Base-by-base conservation (phyloP, 139 green algal species). In the Chlamydomonas sp. region DNA sequence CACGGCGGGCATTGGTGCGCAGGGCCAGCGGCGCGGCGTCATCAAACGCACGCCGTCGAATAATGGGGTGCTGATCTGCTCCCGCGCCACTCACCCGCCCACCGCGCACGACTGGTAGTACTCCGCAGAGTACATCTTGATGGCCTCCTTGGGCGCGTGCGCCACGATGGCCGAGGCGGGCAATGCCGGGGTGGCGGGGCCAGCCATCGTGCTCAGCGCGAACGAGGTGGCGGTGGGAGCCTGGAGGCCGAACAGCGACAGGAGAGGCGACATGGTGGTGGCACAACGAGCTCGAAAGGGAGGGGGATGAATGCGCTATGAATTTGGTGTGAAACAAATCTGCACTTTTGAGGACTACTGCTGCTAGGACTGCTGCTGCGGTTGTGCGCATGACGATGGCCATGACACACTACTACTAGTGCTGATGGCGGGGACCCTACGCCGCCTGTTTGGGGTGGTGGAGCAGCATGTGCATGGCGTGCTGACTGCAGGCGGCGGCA, bases 91-190 rank as follows among this genome's bases (percentile, higher is more conserved):
- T 4, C 62, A 69, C 62, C 71, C 71, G 33, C 90, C 90, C 13
- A 91, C 65, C 10, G 84, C 85, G 75, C 90, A 96, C 2, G 87
- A 84, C 62, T 43, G 24, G 70, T 95, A 96, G 65, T 83, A 96
- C 70, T 95, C 82, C 28, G 54, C 35, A 10, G 79, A 88, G 80
- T 90, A 88, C 75, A 92, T 79, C 63, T 83, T 67, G 57, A 89
- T 88, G 59, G 79, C 82, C 68, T 87, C 81, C 1, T 73, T 60
- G 28, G 81, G 71, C 2, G 69, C 67, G 13, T 81, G 79, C 13
- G 79, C 80, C 28, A 88, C 76, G 26, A 87, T 73, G 38, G 73
- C 67, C 48, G 48, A 33, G 5, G 57, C 6, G 30, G 35, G 24
- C 22, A 29, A 22, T 22, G 63, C 35, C 4, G 30, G 5, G 20